These are phyloP conservation scores for Nyctanthes arbortristis DNA, from an alignment of 257 asterid species.

Conservation along the genomic window DNA sequence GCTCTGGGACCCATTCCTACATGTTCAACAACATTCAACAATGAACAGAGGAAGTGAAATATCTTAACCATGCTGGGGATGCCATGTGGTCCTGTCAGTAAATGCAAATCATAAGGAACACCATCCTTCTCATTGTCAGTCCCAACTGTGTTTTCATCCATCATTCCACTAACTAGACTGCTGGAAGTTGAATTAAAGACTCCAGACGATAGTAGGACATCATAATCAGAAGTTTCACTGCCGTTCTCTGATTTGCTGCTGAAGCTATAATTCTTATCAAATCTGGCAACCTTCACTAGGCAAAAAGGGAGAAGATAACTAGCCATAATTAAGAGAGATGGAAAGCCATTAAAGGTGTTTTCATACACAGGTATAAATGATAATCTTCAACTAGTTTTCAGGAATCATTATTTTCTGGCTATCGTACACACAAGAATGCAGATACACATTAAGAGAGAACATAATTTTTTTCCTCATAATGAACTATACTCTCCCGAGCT, in stretches of 20 bases:
- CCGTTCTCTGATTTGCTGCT: constrained; percentile 44
- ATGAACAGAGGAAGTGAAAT: constrained; percentile 87
- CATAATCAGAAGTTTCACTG: constrained; percentile 27
- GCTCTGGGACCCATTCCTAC: constrained; percentile 69
- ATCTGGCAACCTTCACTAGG: constrained; percentile 26
- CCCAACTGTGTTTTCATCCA: constrained; percentile 33
- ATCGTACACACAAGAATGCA: no score
- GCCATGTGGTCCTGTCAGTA: constrained; percentile 79
- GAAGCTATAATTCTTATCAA: constrained; percentile 28
- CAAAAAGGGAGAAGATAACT: not conserved
- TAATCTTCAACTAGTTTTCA: no score
- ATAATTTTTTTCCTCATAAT: not conserved
- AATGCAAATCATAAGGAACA: constrained; percentile 44
- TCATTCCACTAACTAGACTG: constrained; percentile 24
- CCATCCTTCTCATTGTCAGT: constrained; percentile 40
- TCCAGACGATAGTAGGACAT: constrained; percentile 38
- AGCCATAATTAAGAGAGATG: not conserved
- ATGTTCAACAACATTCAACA: constrained; percentile 73
- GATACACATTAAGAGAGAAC: no score
- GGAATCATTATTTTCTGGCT: no score
- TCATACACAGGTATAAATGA: not conserved
- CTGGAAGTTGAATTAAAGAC: constrained; percentile 26
- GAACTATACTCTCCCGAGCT: constrained; percentile 8
- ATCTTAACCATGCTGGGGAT: constrained; percentile 87
- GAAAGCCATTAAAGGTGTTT: not conserved